A percentile compares a stretch with the other conserved stretches of the same genome.
phyloP scores from a whole-genome alignment of 441 rosid genomes.

The Eruca vesicaria region DNA sequence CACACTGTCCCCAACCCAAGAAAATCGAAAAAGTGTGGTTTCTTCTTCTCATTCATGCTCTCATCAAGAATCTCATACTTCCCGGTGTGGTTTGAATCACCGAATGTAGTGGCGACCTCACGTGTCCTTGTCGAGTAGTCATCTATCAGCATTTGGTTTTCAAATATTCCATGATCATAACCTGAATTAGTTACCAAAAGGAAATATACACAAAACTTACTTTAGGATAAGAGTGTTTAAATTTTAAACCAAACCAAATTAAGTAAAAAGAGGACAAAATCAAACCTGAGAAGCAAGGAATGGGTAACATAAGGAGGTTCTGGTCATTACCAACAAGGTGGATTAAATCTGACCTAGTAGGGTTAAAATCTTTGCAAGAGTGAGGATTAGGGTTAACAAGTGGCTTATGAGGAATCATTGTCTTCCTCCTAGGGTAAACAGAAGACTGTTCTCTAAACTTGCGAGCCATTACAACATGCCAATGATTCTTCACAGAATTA shows the following conservation, averaged over 20 bases:
- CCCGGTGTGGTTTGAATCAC: slow-evolving; percentile 21
- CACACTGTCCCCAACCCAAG: slow-evolving; percentile 89
- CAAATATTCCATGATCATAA: slow-evolving; percentile 36
- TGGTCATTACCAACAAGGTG: slow-evolving; percentile 1
- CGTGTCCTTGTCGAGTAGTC: slow-evolving; percentile 23
- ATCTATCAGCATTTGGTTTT: slow-evolving; percentile 5
- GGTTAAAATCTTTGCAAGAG: slow-evolving; percentile 34
- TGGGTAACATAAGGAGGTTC: slow-evolving; percentile 29
- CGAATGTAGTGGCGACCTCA: slow-evolving; percentile 42
- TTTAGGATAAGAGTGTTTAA: not conserved
- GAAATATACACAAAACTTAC: not conserved
- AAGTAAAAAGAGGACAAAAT: not conserved
- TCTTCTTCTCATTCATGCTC: slow-evolving; percentile 22
- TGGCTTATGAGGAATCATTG: slow-evolving; percentile 37
- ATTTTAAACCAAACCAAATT: not conserved
- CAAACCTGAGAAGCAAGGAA: slow-evolving; percentile 53
- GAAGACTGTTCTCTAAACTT: slow-evolving; percentile 75
- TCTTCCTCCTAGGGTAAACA: slow-evolving; percentile 61
- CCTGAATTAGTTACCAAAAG: slow-evolving; percentile 38
- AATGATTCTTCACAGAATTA: slow-evolving; percentile 88
- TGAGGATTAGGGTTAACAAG: slow-evolving; percentile 27
- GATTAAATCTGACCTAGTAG: slow-evolving; percentile 17
- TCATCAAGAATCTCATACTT: slow-evolving; percentile 40
- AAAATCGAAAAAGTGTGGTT: slow-evolving; percentile 78
- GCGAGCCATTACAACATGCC: slow-evolving; percentile 91